A percentile compares a stretch with the other conserved stretches of the same genome.
phyloP scores from a whole-genome alignment of 2,329 filamentous ascomycete species.

The Pezicula neosporulosa region DNA sequence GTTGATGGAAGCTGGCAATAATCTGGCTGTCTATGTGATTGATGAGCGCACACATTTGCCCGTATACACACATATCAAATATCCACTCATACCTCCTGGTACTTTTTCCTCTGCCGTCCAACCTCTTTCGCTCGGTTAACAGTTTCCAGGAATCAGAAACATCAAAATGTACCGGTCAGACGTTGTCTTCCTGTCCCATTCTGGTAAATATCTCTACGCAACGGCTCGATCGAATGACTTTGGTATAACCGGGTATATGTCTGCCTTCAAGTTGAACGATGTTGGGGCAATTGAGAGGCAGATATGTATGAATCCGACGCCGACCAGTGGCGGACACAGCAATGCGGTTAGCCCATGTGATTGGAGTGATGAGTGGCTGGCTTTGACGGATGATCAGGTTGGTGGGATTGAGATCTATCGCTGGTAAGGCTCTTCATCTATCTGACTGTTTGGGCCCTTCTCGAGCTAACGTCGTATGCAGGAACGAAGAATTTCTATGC shows the following conservation, averaged over 20 bases:
- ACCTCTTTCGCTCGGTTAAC: constrained; percentile 3
- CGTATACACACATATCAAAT: constrained; percentile 73
- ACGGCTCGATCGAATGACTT: constrained; percentile 77
- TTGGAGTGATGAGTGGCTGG: constrained; percentile 87
- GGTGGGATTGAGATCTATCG: constrained; percentile 86
- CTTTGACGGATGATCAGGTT: constrained; percentile 83
- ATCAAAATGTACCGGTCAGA: constrained; percentile 76
- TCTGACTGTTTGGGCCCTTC: too few species aligned
- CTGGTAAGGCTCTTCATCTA: constrained; percentile 37
- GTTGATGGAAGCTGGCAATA: constrained; percentile 87
- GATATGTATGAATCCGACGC: constrained; percentile 78
- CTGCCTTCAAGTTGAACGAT: constrained; percentile 69
- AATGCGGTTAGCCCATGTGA: constrained; percentile 84
- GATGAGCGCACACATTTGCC: constrained; percentile 71
- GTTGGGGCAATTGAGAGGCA: constrained; percentile 72
- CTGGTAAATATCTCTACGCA: constrained; percentile 75
- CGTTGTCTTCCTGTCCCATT: constrained; percentile 70
- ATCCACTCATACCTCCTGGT: constrained; percentile 76
- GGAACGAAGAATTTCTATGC: constrained; percentile 73
- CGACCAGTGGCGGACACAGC: constrained; percentile 82
- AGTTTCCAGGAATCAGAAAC: constrained; percentile 22
- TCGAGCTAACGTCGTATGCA: too few species aligned
- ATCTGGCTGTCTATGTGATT: constrained; percentile 77
- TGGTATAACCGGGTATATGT: constrained; percentile 76
- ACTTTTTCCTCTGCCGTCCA: constrained; percentile 27